Evolutionary conservation across 768 basidiomycete species (phyloP).

Genomic region (Pleurotus eryngii): DNA sequence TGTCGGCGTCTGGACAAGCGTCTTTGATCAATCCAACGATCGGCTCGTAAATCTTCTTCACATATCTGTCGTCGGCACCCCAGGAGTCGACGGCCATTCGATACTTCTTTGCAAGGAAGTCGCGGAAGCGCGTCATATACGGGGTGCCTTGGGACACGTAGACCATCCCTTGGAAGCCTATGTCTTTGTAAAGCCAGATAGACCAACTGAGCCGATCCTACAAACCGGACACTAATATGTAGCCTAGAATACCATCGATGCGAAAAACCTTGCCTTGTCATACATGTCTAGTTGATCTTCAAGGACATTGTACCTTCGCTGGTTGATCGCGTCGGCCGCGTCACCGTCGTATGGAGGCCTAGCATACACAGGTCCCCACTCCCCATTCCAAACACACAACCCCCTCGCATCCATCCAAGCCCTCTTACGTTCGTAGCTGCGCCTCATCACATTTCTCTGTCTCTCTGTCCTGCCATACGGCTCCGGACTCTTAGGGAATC

Average conservation of each 20-base stretch:
- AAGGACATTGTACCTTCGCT: conserved; percentile 58
- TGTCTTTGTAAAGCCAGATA: conserved; percentile 87
- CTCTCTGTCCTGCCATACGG: conserved; percentile 48
- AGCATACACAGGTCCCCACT: conserved; percentile 83
- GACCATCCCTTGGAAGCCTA: conserved; percentile 87
- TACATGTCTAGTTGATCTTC: conserved; percentile 75
- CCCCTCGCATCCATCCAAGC: conserved; percentile 71
- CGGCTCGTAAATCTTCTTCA: conserved; percentile 60
- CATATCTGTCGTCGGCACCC: conserved; percentile 63
- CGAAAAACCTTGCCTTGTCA: conserved; percentile 39
- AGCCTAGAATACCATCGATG: conserved; percentile 68
- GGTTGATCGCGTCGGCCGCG: conserved; percentile 64
- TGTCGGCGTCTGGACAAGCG: conserved; percentile 36
- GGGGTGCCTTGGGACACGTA: conserved; percentile 64
- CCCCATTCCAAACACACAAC: conserved; percentile 76
- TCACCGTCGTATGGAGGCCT: conserved; percentile 56
- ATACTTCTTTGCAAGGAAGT: conserved; percentile 77
- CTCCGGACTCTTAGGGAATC: conserved; percentile 62
- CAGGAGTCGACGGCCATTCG: conserved; percentile 74
- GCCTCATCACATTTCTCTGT: conserved; percentile 47
- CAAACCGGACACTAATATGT: conserved; percentile 51
- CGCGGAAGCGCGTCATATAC: conserved; percentile 66
- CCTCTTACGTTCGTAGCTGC: conserved; percentile 70
- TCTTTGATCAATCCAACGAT: conserved; percentile 47
- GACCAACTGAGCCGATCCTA: conserved; percentile 73